These are phyloP conservation scores for Fusarium poae DNA, from an alignment of 2,329 filamentous ascomycete genomes.

Conservation along the genomic window DNA sequence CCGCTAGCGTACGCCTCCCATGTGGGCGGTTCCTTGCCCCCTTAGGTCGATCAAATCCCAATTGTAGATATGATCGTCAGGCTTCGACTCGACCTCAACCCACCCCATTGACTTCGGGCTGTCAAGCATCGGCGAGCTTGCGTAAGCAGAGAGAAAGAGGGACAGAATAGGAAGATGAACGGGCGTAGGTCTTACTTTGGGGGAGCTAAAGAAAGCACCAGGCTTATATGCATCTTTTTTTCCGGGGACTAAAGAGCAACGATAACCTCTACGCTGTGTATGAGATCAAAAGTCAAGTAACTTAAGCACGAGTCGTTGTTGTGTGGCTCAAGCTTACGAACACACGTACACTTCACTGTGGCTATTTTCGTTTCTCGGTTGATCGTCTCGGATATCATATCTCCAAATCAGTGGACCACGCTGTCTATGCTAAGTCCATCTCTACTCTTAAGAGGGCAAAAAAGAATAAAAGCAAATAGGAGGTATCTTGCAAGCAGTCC, in stretches of 20 bases:
- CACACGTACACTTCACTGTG: neutral
- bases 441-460: slow-evolving; percentile 15
- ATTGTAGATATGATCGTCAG: slow-evolving; percentile 23
- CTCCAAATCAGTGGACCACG: slow-evolving; percentile 13
- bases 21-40: slow-evolving; percentile 44
- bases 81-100: slow-evolving; percentile 26
- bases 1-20: slow-evolving; percentile 45
- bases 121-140: slow-evolving; percentile 28
- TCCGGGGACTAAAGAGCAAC: neutral
- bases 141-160: neutral
- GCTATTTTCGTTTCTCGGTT: slow-evolving; percentile 1
- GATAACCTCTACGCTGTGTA: neutral
- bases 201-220: neutral
- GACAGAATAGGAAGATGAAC: neutral
- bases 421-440: slow-evolving; percentile 33
- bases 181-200: neutral
- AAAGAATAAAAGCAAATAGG: slow-evolving; percentile 26
- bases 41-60: slow-evolving; percentile 29
- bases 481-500: slow-evolving; percentile 41
- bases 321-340: neutral
- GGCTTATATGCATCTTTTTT: neutral
- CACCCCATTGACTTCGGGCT: slow-evolving; percentile 10
- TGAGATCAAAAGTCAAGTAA: neutral
- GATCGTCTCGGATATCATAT: slow-evolving; percentile 7
- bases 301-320: neutral